Conservation (phyloP, 1,139 yeast genomes). For the Saccharomyces pastorianus region DNA sequence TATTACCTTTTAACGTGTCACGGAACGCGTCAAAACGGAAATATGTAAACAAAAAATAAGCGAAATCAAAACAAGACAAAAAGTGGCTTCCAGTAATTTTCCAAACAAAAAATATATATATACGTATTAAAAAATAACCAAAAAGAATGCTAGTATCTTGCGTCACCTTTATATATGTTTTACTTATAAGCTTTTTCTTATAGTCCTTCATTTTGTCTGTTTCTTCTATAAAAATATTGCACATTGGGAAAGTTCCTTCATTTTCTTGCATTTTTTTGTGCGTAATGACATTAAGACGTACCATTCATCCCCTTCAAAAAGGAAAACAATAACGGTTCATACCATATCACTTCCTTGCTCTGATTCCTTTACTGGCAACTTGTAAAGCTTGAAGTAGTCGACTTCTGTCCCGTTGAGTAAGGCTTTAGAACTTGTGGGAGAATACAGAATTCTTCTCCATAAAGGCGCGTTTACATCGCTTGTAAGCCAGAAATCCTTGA, state of each 20-base stretch:
- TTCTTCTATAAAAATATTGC: too few species aligned
- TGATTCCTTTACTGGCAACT: slow-evolving; percentile 34
- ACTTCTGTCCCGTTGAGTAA: slow-evolving; percentile 51
- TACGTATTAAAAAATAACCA: background rate
- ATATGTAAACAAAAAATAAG: background rate
- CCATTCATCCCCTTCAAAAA: background rate
- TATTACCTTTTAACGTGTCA: background rate
- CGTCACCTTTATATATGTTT: too few species aligned
- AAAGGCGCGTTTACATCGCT: slow-evolving; percentile 36
- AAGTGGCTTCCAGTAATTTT: slow-evolving; percentile 56
- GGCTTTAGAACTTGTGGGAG: slow-evolving; percentile 55
- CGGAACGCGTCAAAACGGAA: background rate
- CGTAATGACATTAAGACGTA: too few species aligned
- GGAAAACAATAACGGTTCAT: background rate
- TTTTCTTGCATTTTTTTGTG: too few species aligned
- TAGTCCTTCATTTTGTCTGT: too few species aligned
- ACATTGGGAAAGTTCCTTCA: background rate
- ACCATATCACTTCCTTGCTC: slow-evolving; percentile 5
- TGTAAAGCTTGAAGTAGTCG: slow-evolving; percentile 54
- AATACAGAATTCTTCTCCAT: slow-evolving; percentile 42
- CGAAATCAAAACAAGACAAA: background rate
- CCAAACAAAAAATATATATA: slow-evolving; percentile 33
- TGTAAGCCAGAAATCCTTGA: slow-evolving; percentile 59
- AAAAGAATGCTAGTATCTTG: background rate
- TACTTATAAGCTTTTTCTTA: too few species aligned